Evolutionary conservation across 352 stramenopile species (phyloP), one percentile per base, ranked within the genome.

Genomic region (Phytophthora syringae): DNA sequence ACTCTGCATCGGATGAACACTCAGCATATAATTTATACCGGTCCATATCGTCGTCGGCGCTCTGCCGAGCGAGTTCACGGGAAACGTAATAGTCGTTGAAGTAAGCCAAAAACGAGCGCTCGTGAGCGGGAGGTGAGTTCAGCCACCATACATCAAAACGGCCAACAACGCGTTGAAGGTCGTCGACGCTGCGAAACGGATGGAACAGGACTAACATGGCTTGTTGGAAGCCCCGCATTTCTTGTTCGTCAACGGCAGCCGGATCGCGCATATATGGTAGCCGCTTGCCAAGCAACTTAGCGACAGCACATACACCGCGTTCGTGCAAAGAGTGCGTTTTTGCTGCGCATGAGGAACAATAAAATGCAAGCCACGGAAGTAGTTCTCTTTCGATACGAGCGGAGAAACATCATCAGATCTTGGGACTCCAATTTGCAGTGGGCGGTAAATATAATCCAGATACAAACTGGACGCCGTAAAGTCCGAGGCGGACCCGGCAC

Each of bases 1-100:
- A n/a, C n/a, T 32, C 27, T 9, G 4, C 27, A 32, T 32, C 27
- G 27, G 27, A 32, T 32, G 27, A 4, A 32, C 9, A 4, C 4
- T 32, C 27, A 9, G 7, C 4, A 32, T 32, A 32, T 4, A 9
- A 4, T 32, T 9, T 4, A 32, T 32, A 32, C 27, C 27, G 4
- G 4, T 32, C 27, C 4, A 9, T 7, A 32, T 32, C 27, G 27
- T 28, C 28, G 20, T 54, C 30, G 20, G 9, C 12, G n/a, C 28
- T n/a, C n/a, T 54, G 5, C 6, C n/a, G 48, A 27, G 48, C 27
- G 4, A 54, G 27, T 9, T 54, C 28, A 20, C 30, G 28, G 20
- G 48, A 54, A 10, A 11, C 28, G 30, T 28, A 54, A 5, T 54
- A 44, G 20, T 54, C 25, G 40, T 54, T 43, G 5, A 28, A 54